Evolutionary conservation across 805 yeast genomes (phyloP).

Genomic region (Hanseniaspora vineae): DNA sequence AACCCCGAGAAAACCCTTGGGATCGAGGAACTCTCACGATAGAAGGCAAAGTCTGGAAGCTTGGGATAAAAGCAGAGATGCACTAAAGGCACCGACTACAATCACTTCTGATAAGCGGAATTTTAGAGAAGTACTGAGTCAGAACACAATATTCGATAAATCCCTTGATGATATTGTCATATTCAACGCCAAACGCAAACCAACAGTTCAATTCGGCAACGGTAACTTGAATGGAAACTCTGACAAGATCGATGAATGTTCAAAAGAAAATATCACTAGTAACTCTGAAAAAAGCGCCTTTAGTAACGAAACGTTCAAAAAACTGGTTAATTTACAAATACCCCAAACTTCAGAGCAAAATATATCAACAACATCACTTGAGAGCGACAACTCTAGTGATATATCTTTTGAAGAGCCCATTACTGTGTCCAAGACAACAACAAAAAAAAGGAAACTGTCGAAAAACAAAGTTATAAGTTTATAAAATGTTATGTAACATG

Average conservation of each 20-base stretch:
- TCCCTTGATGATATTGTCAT: slow-evolving; percentile 9
- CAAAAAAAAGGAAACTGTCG: slow-evolving; percentile 1
- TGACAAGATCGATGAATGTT: too few relatives aligned
- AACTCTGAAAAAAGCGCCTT: too few relatives aligned
- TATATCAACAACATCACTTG: not conserved
- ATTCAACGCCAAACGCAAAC: not conserved
- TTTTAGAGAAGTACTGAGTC: slow-evolving; percentile 3
- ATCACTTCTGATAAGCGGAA: not conserved
- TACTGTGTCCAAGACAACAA: not conserved
- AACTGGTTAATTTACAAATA: not conserved
- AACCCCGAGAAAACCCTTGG: slow-evolving; percentile 14
- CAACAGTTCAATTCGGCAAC: too few relatives aligned
- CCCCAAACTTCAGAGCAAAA: not conserved
- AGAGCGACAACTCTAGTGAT: not conserved
- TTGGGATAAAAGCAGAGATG: too few relatives aligned
- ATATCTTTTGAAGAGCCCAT: not conserved
- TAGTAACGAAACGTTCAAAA: not conserved
- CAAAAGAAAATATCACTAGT: too few relatives aligned
- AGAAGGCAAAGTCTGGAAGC: too few relatives aligned
- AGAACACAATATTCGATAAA: slow-evolving; percentile 14
- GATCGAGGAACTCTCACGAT: slow-evolving; percentile 7
- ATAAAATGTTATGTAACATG: slow-evolving; percentile 15
- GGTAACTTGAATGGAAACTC: too few relatives aligned
- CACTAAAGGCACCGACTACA: too few relatives aligned
- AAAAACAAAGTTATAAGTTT: slow-evolving; percentile 4